Evolutionary conservation across 2,329 filamentous ascomycete genomes (phyloP), one percentile per base, ranked within the genome.

Genomic region (Penicillium sp.): DNA sequence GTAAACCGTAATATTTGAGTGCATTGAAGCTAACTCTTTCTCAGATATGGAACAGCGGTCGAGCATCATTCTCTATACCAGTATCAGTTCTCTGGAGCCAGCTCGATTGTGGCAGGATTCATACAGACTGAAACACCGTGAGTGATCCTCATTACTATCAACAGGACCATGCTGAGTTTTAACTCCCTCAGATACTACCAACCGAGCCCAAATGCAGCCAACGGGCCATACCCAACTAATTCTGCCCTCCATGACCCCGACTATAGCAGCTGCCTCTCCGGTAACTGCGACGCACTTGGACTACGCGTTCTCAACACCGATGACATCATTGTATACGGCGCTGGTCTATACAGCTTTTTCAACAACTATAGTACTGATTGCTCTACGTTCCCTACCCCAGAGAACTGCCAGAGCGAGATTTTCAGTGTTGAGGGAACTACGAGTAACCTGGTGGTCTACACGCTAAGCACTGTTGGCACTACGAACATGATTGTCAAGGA

Each of bases 261-360:
- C 50, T 74, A 69, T 56, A 63, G 61, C 54, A 63, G 48, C 48
- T 65, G 64, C 44, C 54, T 63, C 10, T 43, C 63, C 6, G 67
- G 63, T 2, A 69, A 70, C 46, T 71, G 73, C 30, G 62, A 76
- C 36, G 74, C 76, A 20, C 79, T 78, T 64, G 79, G 77, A 18
- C 66, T 82, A 5, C 74, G 79, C 16, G 73, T 81, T 39, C 55
- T 77, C 13, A 68, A 76, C 56, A 74, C 69, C 31, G 64, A 67
- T 11, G 67, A 74, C 45, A 70, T 81, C 14, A 56, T 71, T 40
- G 67, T 77, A 16, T 81, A 81, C 55, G 80, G 80, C 14, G 79
- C 75, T 0, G 80, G 80, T 1, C 60, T 80, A 5, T 82, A 82
- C 68, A 76, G 71, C 16, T 82, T 82, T 69, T 82, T 82, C 65